Evolutionary conservation across 768 basidiomycete species (phyloP).

Genomic region (Hemileccinum rubropunctum): DNA sequence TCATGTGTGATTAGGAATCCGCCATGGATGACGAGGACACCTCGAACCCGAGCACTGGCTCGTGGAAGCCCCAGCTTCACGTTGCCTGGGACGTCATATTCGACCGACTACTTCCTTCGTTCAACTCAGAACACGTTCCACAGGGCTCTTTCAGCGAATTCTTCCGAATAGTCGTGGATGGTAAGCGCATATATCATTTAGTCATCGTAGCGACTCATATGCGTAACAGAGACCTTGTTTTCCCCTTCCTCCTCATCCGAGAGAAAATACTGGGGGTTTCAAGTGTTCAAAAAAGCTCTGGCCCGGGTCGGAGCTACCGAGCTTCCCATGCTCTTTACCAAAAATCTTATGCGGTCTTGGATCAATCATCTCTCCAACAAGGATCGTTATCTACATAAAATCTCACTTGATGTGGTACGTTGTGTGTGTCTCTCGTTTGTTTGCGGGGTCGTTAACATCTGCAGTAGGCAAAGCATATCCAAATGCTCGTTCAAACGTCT

Average conservation of each 20-base stretch:
- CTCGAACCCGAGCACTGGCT: conserved; percentile 48
- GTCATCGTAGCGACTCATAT: background rate
- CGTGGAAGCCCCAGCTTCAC: conserved; percentile 90
- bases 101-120: conserved; percentile 62
- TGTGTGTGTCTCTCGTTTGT: background rate
- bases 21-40: conserved; percentile 52
- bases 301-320: conserved; percentile 60
- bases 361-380: conserved; percentile 90
- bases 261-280: conserved; percentile 96
- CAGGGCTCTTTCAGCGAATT: conserved; percentile 85
- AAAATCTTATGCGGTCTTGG: conserved; percentile 95
- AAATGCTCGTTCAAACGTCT: conserved; percentile 67
- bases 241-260: conserved; percentile 79
- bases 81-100: conserved; percentile 88
- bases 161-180: conserved; percentile 88
- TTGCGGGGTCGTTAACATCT: background rate
- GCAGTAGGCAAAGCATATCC: conserved; percentile 68
- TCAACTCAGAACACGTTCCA: conserved; percentile 30
- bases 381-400: conserved; percentile 88
- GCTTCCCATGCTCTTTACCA: conserved; percentile 86
- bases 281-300: conserved; percentile 79
- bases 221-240: conserved; percentile 74
- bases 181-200: conserved; percentile 42
- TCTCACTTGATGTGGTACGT: conserved; percentile 77
- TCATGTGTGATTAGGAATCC: conserved; percentile 47